Evolutionary conservation across 164 flowering plant genomes (phyloP).

Genomic region (Santalum album): DNA sequence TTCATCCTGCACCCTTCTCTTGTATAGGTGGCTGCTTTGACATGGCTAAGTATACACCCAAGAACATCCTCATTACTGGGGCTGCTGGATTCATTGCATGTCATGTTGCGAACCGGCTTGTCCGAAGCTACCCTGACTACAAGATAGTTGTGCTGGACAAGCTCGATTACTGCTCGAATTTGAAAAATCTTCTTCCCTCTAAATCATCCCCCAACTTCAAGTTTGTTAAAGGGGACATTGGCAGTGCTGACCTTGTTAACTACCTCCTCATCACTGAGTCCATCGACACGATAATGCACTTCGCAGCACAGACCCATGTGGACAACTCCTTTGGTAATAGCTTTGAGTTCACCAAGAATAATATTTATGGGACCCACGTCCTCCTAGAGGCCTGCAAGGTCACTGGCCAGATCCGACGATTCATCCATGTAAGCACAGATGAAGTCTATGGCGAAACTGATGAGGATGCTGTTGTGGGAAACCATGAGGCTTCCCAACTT

Average conservation of each 20-base stretch:
- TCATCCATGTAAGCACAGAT: slow-evolving; percentile 33
- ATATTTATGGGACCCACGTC: slow-evolving; percentile 31
- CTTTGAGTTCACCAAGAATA: slow-evolving; percentile 35
- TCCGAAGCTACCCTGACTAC: slow-evolving; percentile 25
- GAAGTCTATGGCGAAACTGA: slow-evolving; percentile 35
- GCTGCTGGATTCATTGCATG: slow-evolving; percentile 32
- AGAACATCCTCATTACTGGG: slow-evolving; percentile 29
- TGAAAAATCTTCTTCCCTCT: slow-evolving; percentile 25
- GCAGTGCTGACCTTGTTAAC: slow-evolving; percentile 26
- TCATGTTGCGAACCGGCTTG: slow-evolving; percentile 31
- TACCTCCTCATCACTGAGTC: slow-evolving; percentile 23
- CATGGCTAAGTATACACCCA: slow-evolving; percentile 17
- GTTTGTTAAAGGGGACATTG: slow-evolving; percentile 34
- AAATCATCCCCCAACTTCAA: slow-evolving; percentile 24
- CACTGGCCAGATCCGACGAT: slow-evolving; percentile 24
- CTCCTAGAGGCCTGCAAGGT: slow-evolving; percentile 34
- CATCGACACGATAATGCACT: slow-evolving; percentile 36
- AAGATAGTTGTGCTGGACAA: slow-evolving; percentile 32
- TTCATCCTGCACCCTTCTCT: background rate
- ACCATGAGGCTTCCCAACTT: slow-evolving; percentile 6
- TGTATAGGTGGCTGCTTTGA: slow-evolving; percentile 7
- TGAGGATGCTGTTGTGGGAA: slow-evolving; percentile 20
- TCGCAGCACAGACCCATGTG: slow-evolving; percentile 38
- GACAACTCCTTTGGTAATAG: slow-evolving; percentile 37
- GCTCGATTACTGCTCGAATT: slow-evolving; percentile 27